Evolutionary conservation across 176 grass and related monocot species (phyloP).

Genomic region (Zea mays): Zm-B73-REFERENCE-NAM-5.0 NC_050103.1:19517001-19517500

Average conservation of each 20-base stretch:
- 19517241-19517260: no score
- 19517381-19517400: no score
- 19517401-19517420: neutral
- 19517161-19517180: neutral
- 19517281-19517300: no score
- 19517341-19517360: no score
- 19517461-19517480: no score
- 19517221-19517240: no score
- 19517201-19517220: no score
- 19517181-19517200: neutral
- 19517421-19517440: neutral
- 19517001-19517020: constrained; percentile 7
- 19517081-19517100: neutral
- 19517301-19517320: neutral
- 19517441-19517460: no score
- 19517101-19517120: neutral
- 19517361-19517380: no score
- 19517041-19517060: constrained; percentile 17
- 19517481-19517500: no score
- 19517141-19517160: neutral
- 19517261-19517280: no score
- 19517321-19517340: neutral
- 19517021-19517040: constrained; percentile 16
- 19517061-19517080: neutral
- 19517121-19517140: neutral